These are phyloP conservation scores for Cryphonectria nitschkei DNA, from an alignment of 2,329 filamentous ascomycete genomes.

Conservation along the genomic window DNA sequence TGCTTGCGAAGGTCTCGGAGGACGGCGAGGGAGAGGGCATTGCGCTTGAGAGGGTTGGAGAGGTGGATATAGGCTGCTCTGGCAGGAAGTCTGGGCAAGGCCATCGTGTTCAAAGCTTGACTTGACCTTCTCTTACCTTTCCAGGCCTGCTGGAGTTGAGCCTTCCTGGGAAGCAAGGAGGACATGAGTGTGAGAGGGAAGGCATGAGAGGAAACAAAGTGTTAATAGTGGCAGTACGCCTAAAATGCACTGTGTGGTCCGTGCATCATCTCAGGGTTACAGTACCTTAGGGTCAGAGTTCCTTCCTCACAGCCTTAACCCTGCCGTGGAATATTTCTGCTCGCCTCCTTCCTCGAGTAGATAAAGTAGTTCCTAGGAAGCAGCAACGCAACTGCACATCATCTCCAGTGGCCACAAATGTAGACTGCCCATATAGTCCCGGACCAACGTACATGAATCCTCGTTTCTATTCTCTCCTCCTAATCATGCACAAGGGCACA, in stretches of 20 bases:
- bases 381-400: neutral
- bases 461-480: neutral
- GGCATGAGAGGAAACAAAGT: neutral
- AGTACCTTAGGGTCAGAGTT: neutral
- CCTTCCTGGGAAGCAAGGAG: neutral
- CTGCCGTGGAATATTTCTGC: neutral
- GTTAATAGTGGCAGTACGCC: no score
- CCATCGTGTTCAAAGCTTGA: neutral
- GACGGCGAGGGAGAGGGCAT: conserved; percentile 34
- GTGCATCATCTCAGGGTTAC: neutral
- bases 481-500: neutral
- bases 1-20: conserved; percentile 35
- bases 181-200: neutral
- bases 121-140: neutral
- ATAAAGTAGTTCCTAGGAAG: neutral
- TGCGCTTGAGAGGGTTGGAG: conserved; percentile 33
- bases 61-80: conserved; percentile 36
- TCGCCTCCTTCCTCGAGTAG: neutral
- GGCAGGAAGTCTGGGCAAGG: conserved; percentile 34
- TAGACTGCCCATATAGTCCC: neutral
- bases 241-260: neutral
- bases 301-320: neutral
- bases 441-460: no score
- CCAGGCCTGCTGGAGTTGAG: neutral
- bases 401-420: neutral